A percentile compares a stretch with the other conserved stretches of the same genome.
Evolutionary conservation across 1,284 basidiomycete species (phyloP).

Genomic region (Kwoniella shivajii): DNA sequence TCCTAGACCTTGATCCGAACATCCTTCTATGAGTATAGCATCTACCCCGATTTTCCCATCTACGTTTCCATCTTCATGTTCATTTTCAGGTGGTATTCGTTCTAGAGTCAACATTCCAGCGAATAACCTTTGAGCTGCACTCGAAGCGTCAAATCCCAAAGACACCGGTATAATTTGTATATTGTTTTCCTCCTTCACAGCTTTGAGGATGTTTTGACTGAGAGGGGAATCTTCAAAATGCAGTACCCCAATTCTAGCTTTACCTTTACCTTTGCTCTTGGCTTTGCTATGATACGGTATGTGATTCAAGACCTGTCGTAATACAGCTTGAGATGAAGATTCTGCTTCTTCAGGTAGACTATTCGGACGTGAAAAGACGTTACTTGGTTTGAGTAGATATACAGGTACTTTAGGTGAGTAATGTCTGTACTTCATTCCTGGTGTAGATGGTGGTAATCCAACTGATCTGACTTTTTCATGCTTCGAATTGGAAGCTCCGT

Average conservation of each 20-base stretch:
- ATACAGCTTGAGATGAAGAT: conserved; percentile 16
- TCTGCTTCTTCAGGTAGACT: conserved; percentile 9
- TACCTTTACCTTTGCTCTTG: conserved; percentile 2
- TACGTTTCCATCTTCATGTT: no score
- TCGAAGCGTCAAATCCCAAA: conserved; percentile 70
- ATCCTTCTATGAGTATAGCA: conserved; percentile 83
- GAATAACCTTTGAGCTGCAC: conserved; percentile 81
- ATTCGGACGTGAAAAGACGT: conserved; percentile 52
- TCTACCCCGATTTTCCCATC: conserved; percentile 62
- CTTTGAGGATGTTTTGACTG: conserved; percentile 1
- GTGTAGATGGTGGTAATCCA: conserved; percentile 75
- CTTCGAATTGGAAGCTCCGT: background rate
- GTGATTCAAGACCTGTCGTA: conserved; percentile 11
- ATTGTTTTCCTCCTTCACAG: conserved; percentile 3
- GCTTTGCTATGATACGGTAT: background rate
- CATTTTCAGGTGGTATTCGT: conserved; percentile 2
- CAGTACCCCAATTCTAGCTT: conserved; percentile 65
- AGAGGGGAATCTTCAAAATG: conserved; percentile 65
- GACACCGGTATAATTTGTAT: conserved; percentile 45
- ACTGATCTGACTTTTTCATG: background rate
- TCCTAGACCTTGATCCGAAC: conserved; percentile 79
- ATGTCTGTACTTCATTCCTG: conserved; percentile 99
- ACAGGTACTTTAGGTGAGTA: conserved; percentile 90
- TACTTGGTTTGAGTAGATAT: conserved; percentile 65
- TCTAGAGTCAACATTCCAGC: conserved; percentile 85